Conservation (phyloP, 805 yeast species). For the Ogataea paraovalis region DNA sequence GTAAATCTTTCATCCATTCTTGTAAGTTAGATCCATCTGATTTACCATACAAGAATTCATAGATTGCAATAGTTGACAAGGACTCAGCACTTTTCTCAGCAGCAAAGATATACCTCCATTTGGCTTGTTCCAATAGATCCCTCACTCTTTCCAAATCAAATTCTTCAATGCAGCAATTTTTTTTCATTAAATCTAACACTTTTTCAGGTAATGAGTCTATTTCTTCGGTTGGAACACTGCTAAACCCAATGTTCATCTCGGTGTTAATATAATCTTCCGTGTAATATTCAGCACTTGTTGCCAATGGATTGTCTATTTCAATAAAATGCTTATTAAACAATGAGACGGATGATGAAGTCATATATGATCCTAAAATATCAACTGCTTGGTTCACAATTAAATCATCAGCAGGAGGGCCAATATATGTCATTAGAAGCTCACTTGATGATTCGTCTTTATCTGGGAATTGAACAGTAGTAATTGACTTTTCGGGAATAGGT, state of each 20-base stretch:
- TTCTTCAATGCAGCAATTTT: slow-evolving; percentile 44
- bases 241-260: slow-evolving; percentile 51
- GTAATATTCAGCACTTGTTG: slow-evolving; percentile 63
- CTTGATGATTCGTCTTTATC: slow-evolving; percentile 86
- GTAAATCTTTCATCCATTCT: slow-evolving; percentile 49
- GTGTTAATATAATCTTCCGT: slow-evolving; percentile 71
- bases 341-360: slow-evolving; percentile 75
- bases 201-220: slow-evolving; percentile 50
- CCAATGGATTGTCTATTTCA: slow-evolving; percentile 78
- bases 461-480: slow-evolving; percentile 69
- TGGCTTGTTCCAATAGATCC: slow-evolving; percentile 64
- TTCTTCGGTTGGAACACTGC: slow-evolving; percentile 72
- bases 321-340: slow-evolving; percentile 66
- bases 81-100: slow-evolving; percentile 61
- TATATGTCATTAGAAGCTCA: slow-evolving; percentile 69
- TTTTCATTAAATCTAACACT: slow-evolving; percentile 46
- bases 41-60: slow-evolving; percentile 78
- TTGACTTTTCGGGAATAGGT: slow-evolving; percentile 35
- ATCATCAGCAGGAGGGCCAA: slow-evolving; percentile 66
- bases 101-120: slow-evolving; percentile 54
- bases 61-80: slow-evolving; percentile 63
- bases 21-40: slow-evolving; percentile 54
- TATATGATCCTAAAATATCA: slow-evolving; percentile 65
- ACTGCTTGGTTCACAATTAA: slow-evolving; percentile 59
- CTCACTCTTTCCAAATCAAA: slow-evolving; percentile 64